These are phyloP conservation scores for Oryza meyeriana DNA, from an alignment of 176 grass and related monocot genomes.

Conservation along the genomic window DNA sequence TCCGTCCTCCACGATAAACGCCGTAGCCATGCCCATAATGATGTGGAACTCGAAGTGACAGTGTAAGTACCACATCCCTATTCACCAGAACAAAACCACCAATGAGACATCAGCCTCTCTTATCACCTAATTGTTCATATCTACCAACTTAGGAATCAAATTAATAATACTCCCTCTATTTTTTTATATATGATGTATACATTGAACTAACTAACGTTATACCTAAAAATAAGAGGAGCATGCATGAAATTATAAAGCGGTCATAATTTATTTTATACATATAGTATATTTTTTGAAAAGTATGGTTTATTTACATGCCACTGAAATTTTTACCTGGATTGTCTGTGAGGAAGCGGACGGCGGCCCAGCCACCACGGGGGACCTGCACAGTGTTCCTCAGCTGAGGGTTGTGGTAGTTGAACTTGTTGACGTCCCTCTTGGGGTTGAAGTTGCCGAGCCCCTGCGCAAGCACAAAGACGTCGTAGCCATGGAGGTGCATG, in stretches of 20 bases:
- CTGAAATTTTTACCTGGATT: slow-evolving; percentile 45
- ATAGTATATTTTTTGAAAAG: too few relatives aligned
- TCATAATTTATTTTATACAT: too few relatives aligned
- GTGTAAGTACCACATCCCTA: slow-evolving; percentile 32
- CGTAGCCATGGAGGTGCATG: slow-evolving; percentile 67
- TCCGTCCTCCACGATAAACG: slow-evolving; percentile 33
- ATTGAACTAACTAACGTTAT: too few relatives aligned
- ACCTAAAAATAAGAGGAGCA: too few relatives aligned
- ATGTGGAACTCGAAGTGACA: slow-evolving; percentile 39
- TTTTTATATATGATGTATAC: too few relatives aligned
- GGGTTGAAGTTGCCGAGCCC: slow-evolving; percentile 57
- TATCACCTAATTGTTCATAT: not conserved
- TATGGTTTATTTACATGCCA: too few relatives aligned
- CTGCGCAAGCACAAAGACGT: slow-evolving; percentile 42
- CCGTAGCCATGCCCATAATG: slow-evolving; percentile 17
- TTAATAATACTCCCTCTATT: not conserved
- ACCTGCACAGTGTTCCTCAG: slow-evolving; percentile 48
- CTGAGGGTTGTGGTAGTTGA: slow-evolving; percentile 51
- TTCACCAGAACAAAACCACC: not conserved
- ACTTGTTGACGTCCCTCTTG: slow-evolving; percentile 37
- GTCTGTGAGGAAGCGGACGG: slow-evolving; percentile 34
- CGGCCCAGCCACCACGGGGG: slow-evolving; percentile 34
- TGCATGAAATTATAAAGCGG: too few relatives aligned
- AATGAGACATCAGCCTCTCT: too few relatives aligned
- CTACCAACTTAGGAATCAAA: not conserved